Evolutionary conservation across 257 asterid genomes (phyloP).

Genomic region (Penstemon newberryi): DNA sequence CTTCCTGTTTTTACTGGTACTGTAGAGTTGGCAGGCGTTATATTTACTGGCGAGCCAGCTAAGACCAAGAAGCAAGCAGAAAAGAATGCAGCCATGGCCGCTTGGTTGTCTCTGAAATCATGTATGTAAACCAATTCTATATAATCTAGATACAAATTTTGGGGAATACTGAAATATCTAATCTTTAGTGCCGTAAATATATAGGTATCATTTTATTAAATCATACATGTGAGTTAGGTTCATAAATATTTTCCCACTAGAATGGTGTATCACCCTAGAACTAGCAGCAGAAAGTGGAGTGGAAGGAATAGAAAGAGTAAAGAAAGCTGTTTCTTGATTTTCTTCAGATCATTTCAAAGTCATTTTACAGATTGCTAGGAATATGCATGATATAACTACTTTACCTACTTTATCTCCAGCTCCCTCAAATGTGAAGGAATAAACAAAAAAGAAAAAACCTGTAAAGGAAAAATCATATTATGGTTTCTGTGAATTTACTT

Average conservation of each 20-base stretch:
- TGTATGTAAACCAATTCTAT: conserved; percentile 39
- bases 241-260: background rate
- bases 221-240: background rate
- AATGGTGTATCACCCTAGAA: background rate
- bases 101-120: conserved; percentile 78
- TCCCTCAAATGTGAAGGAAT: conserved; percentile 1
- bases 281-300: background rate
- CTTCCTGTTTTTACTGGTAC: conserved; percentile 72
- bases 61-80: conserved; percentile 89
- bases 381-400: background rate
- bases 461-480: background rate
- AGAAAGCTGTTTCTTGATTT: background rate
- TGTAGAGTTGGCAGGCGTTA: conserved; percentile 71
- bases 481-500: background rate
- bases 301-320: background rate
- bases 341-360: conserved; percentile 1
- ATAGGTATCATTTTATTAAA: background rate
- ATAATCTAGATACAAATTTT: conserved; percentile 15
- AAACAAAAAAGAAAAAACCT: background rate
- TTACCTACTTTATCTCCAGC: conserved; percentile 4
- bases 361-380: background rate
- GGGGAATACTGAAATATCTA: background rate
- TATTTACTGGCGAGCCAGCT: conserved; percentile 76
- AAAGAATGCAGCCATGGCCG: conserved; percentile 84
- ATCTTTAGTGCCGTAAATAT: background rate